Conservation (phyloP, 176 grass and related monocot genomes). For the Rhynchospora tenuis region DNA sequence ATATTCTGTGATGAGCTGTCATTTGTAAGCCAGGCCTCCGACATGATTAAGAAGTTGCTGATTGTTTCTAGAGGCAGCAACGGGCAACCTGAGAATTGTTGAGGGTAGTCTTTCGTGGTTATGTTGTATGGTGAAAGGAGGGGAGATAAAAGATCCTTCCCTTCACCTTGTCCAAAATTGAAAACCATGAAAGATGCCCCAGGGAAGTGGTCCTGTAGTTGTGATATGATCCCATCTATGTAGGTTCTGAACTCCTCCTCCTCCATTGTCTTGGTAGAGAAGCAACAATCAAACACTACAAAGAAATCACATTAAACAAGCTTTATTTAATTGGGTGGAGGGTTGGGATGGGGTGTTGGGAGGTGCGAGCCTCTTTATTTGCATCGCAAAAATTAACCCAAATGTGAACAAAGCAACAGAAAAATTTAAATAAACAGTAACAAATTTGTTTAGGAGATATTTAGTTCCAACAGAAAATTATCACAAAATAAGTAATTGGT, state of each 20-base stretch:
- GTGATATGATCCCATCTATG: slow-evolving; percentile 51
- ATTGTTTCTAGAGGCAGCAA: slow-evolving; percentile 84
- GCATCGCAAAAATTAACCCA: background rate
- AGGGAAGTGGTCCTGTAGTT: slow-evolving; percentile 59
- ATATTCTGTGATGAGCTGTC: slow-evolving; percentile 65
- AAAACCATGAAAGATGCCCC: slow-evolving; percentile 74
- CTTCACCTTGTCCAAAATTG: slow-evolving; percentile 67
- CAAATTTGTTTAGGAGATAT: background rate
- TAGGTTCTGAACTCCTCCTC: slow-evolving; percentile 69
- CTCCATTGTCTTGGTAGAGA: slow-evolving; percentile 72
- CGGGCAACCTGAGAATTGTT: slow-evolving; percentile 59
- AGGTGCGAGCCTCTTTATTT: background rate
- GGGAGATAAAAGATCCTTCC: slow-evolving; percentile 42
- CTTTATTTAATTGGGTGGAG: background rate
- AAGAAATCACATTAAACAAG: background rate
- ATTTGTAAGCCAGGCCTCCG: slow-evolving; percentile 67
- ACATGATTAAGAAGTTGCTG: slow-evolving; percentile 67
- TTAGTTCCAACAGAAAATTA: background rate
- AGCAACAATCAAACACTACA: slow-evolving; percentile 94
- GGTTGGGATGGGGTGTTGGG: no score
- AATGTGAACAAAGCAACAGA: background rate
- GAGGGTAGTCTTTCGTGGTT: slow-evolving; percentile 61
- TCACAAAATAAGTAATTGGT: background rate
- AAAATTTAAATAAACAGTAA: background rate
- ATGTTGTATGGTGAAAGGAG: slow-evolving; percentile 63